These are phyloP conservation scores for Noccaea caerulescens DNA, from an alignment of 345 rosid species.

Conservation along the genomic window DNA sequence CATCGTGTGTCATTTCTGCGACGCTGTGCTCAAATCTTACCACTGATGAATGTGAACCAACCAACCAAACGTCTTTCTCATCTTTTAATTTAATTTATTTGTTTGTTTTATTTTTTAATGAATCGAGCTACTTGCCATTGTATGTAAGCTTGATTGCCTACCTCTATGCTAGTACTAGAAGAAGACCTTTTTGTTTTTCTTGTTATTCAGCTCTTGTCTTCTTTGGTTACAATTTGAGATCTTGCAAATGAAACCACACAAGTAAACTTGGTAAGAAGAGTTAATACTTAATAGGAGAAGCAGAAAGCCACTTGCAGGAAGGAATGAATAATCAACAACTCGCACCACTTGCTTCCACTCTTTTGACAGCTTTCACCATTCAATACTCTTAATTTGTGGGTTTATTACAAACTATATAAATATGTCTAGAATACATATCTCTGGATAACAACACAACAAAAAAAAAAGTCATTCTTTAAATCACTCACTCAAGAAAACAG, in stretches of 20 bases:
- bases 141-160: conserved; percentile 27
- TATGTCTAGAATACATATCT: no score
- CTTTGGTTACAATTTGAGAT: not conserved
- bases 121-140: conserved; percentile 40
- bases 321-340: conserved; percentile 24
- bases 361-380: conserved; percentile 35
- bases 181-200: not conserved
- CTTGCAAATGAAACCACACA: not conserved
- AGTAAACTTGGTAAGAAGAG: conserved; percentile 22
- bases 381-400: no score
- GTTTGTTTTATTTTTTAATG: conserved; percentile 3
- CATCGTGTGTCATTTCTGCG: conserved; percentile 81
- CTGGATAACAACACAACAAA: no score
- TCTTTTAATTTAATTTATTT: conserved; percentile 30
- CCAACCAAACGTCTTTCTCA: conserved; percentile 5
- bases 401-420: no score
- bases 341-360: conserved; percentile 15
- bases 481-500: no score
- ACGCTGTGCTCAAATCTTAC: conserved; percentile 82
- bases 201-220: conserved; percentile 24
- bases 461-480: no score
- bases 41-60: conserved; percentile 34
- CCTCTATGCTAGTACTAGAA: not conserved
- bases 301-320: conserved; percentile 18
- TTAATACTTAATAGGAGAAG: conserved; percentile 1